Evolutionary conservation across 2,329 filamentous ascomycete species (phyloP).

Genomic region (Thermothelomyces thermophilus): DNA sequence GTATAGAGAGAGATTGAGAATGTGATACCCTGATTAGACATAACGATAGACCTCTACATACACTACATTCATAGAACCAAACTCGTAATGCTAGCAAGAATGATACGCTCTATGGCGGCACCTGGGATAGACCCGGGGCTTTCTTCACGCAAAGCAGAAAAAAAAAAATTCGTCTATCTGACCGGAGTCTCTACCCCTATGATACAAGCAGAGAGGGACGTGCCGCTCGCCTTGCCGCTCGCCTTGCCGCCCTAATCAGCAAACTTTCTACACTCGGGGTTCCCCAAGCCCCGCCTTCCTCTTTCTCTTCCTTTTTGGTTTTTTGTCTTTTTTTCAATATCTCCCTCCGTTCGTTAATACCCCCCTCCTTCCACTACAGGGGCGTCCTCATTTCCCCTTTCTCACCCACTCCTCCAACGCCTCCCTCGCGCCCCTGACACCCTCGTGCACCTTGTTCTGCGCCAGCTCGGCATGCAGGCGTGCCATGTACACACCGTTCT

Average conservation of each 20-base stretch:
- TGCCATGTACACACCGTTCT: conserved; percentile 65
- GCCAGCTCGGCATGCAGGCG: conserved; percentile 67
- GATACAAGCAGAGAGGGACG: conserved; percentile 16
- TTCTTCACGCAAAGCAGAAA: background rate
- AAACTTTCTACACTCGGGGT: too few species aligned
- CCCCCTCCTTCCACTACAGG: background rate
- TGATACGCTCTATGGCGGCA: too few species aligned
- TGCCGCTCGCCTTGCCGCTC: too few species aligned
- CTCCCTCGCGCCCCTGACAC: conserved; percentile 69
- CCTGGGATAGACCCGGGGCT: too few species aligned
- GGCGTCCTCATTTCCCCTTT: conserved; percentile 64
- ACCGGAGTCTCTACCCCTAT: conserved; percentile 15
- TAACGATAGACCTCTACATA: conserved; percentile 10
- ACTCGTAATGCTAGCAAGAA: too few species aligned
- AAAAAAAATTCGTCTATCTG: conserved; percentile 16
- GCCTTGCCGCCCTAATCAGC: too few species aligned
- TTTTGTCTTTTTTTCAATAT: too few species aligned
- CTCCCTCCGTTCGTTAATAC: background rate
- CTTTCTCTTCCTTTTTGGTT: too few species aligned
- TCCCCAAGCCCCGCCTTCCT: too few species aligned
- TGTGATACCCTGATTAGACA: conserved; percentile 13
- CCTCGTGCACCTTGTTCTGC: conserved; percentile 68
- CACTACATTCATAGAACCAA: too few species aligned
- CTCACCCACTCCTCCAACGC: conserved; percentile 82
- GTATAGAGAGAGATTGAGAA: background rate